A percentile compares a stretch with the other conserved stretches of the same genome.
Conservation (phyloP, 768 basidiomycete species). For the Myochromella boudieri region DNA sequence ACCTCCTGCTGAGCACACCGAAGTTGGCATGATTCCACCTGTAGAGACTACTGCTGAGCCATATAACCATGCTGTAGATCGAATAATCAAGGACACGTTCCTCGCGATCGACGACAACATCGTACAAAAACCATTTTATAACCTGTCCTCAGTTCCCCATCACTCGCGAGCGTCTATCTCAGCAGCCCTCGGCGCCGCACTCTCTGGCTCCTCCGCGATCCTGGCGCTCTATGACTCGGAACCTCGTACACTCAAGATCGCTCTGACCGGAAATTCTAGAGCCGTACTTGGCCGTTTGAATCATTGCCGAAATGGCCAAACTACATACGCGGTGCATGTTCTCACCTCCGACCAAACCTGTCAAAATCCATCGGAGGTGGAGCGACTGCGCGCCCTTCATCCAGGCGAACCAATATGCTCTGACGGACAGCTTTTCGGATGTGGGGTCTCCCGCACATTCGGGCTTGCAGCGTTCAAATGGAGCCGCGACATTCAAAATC, state of each 20-base stretch:
- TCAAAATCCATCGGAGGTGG: constrained; percentile 29
- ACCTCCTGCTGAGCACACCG: constrained; percentile 10
- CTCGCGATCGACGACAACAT: constrained; percentile 32
- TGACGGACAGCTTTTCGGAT: constrained; percentile 6
- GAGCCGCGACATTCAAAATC: constrained; percentile 34
- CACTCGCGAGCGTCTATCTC: constrained; percentile 21
- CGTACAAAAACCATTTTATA: constrained; percentile 24
- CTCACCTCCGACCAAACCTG: constrained; percentile 40
- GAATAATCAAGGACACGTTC: constrained; percentile 29
- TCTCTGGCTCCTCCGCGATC: constrained; percentile 33
- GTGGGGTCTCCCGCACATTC: constrained; percentile 37
- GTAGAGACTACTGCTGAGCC: constrained; percentile 7
- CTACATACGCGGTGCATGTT: constrained; percentile 35
- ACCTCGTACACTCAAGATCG: constrained; percentile 32
- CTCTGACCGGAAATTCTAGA: constrained; percentile 40
- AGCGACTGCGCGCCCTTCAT: constrained; percentile 14
- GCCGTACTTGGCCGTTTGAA: constrained; percentile 38
- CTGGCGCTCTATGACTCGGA: constrained; percentile 36
- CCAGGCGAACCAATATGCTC: neutral
- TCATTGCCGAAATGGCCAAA: constrained; percentile 21
- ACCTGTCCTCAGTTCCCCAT: constrained; percentile 19
- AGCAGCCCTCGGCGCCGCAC: constrained; percentile 28
- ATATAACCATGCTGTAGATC: constrained; percentile 21
- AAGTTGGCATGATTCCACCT: constrained; percentile 7
- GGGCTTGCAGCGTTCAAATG: constrained; percentile 46